Evolutionary conservation across 2,329 filamentous ascomycete species (phyloP).

Genomic region (Ceratocystis huliohia): DNA sequence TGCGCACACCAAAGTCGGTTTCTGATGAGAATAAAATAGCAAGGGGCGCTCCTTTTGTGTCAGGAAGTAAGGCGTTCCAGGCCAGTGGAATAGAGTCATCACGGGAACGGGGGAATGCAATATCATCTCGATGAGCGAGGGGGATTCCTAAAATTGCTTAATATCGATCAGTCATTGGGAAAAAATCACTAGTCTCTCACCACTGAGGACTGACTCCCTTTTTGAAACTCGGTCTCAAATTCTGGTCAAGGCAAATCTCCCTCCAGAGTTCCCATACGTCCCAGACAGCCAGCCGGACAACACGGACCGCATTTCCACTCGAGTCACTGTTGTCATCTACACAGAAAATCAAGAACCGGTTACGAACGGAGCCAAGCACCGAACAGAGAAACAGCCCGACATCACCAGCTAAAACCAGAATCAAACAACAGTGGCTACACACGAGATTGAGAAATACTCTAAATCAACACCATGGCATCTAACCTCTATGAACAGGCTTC

Average conservation of each 20-base stretch:
- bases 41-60: background rate
- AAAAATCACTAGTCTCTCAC: background rate
- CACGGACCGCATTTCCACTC: background rate
- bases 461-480: constrained; percentile 27
- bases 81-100: background rate
- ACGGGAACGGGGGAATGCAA: background rate
- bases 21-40: background rate
- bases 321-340: background rate
- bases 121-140: too few relatives aligned
- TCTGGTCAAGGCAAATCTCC: background rate
- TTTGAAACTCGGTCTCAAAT: background rate
- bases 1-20: background rate
- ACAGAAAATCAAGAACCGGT: background rate
- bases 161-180: too few relatives aligned
- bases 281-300: background rate
- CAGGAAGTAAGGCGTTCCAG: background rate
- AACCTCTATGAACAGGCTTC: constrained; percentile 50
- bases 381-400: background rate
- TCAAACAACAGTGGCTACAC: background rate
- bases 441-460: background rate
- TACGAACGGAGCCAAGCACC: too few relatives aligned
- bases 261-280: background rate
- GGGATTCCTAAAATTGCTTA: too few relatives aligned
- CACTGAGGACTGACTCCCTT: background rate
- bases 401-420: too few relatives aligned